Base-by-base conservation (phyloP, 352 stramenopile species). In the Pythium aristosporum region DNA sequence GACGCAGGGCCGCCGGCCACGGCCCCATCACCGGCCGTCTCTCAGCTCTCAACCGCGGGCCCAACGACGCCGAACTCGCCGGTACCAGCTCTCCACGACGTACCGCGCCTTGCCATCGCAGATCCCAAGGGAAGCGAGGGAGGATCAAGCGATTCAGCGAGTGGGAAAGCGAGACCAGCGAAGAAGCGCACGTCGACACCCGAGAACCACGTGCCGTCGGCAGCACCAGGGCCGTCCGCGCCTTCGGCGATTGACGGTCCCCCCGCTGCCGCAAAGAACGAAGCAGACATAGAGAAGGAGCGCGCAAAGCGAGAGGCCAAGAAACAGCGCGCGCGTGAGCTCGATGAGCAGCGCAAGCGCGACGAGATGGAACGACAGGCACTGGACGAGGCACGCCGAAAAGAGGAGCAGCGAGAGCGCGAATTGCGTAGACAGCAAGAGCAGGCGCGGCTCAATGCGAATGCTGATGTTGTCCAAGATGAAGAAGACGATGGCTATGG, bases 391-490 rank as follows among this genome's bases (percentile, higher is more conserved):
- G 76, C 75, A 1, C 66, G 70, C 36, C 68, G 71, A 15, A 42
- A 74, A 6, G 77, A 89, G 30, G 78, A 91, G 28, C 74, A 79
- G 49, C 50, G 57, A 16, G 55, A 76, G 54, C 79, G 76, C 16
- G 79, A 88, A 49, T 51, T 69, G 32, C 71, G 81, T 1, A 79
- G 78, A 30, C 73, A 83, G 30, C 71, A 87, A 48, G 75, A 86
- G 47, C 49, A 83, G 10, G 76, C 75, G 9, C 78, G 67, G 13
- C 60, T 91, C 15, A 89, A 89, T 57, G 82, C 82, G 7, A 91
- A 91, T 53, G 82, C 80, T 13, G 79, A 91, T 42, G 79, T 88
- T 43, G 86, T 80, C 12, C 79, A 88, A 39, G 82, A 83, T 21
- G 75, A 91, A 72, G 82, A 86, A 23, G 69, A 62, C 2, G 61